Base-by-base conservation (phyloP, 257 asterid species). In the Schizonepeta tenuifolia region DNA sequence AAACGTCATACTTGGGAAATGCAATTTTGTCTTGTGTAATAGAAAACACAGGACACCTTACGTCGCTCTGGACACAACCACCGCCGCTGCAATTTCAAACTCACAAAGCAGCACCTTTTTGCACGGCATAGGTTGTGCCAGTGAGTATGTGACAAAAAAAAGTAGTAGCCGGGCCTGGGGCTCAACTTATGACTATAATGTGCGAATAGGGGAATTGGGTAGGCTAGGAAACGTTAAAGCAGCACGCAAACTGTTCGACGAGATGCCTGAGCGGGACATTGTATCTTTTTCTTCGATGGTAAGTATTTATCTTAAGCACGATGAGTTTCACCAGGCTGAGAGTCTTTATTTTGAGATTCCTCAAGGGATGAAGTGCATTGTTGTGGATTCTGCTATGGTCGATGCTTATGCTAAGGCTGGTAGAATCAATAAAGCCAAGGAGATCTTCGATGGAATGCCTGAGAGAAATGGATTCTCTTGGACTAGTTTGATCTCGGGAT, bases 341-440 rank as follows among this genome's bases (percentile, higher is more conserved):
- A 57, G 46, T 2, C 77, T 88, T 70, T 88, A 69, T 73, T 24
- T 6, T 63, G 82, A 75, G 11, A 84, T 79, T 65, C 88, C 94
- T 9, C 76, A 64, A 56, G 59, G 81, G 17, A 71, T 78, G 87
- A 88, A 74, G 76, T 65, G 76, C 80, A 73, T 88, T 18, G 94
- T 86, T 79, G 77, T 85, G 55, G 84, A 86, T 77, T 88, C 94
- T 20, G 86, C 94, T 49, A 88, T 88, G 89, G 80, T 88, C 62
- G 67, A 86, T 75, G 94, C 85, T 15, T 84, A 86, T 74, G 89
- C 87, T 12, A 81, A 81, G 81, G 86, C 83, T 20, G 91, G 84
- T 13, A 69, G 77, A 69, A 65, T 84, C 33, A 83, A 71, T 40
- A 80, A 47, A 69, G 91, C 83, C 13, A 72, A 75, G 72, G 74